Evolutionary conservation across 2,329 filamentous ascomycete genomes (phyloP).

Genomic region (Decorospora gaudefroyi): DNA sequence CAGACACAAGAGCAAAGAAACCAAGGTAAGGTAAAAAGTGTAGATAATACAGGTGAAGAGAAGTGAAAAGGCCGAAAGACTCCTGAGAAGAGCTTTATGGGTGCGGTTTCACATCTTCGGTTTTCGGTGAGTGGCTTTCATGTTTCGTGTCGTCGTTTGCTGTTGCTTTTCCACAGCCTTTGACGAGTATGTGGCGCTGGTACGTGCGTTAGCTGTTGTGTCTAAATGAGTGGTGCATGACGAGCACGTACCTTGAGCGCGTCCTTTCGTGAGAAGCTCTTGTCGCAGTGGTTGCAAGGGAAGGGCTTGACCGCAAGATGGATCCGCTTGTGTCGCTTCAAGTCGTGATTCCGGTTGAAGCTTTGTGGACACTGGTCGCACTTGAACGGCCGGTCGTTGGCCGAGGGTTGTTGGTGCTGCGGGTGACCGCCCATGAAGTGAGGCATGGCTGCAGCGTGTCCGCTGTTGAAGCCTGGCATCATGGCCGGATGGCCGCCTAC

Average conservation of each 20-base stretch:
- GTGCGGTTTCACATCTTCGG: slow-evolving; percentile 40
- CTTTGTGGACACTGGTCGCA: slow-evolving; percentile 91
- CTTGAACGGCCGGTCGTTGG: slow-evolving; percentile 86
- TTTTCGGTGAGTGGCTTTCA: slow-evolving; percentile 43
- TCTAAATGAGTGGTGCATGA: slow-evolving; percentile 40
- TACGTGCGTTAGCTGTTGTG: slow-evolving; percentile 4
- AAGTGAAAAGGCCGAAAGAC: slow-evolving; percentile 25
- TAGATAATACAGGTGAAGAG: slow-evolving; percentile 46
- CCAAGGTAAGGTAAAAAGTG: slow-evolving; percentile 13
- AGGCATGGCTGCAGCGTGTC: slow-evolving; percentile 68
- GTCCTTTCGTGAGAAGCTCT: slow-evolving; percentile 96
- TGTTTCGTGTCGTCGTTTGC: slow-evolving; percentile 41
- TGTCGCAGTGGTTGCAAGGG: slow-evolving; percentile 87
- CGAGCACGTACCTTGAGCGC: slow-evolving; percentile 79
- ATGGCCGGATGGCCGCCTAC: slow-evolving; percentile 65
- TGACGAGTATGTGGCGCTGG: slow-evolving; percentile 69
- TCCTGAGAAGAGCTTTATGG: slow-evolving; percentile 14
- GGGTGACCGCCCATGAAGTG: slow-evolving; percentile 61
- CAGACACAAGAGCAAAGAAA: not conserved
- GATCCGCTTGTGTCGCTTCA: slow-evolving; percentile 95
- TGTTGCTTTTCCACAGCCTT: slow-evolving; percentile 64
- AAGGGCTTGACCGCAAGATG: slow-evolving; percentile 96
- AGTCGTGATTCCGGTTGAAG: slow-evolving; percentile 94
- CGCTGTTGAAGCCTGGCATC: slow-evolving; percentile 63
- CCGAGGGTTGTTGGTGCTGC: slow-evolving; percentile 55